A percentile compares a stretch with the other conserved stretches of the same genome.
Evolutionary conservation across 2,329 filamentous ascomycete species (phyloP).

Genomic region (Penicillium polonicum): DNA sequence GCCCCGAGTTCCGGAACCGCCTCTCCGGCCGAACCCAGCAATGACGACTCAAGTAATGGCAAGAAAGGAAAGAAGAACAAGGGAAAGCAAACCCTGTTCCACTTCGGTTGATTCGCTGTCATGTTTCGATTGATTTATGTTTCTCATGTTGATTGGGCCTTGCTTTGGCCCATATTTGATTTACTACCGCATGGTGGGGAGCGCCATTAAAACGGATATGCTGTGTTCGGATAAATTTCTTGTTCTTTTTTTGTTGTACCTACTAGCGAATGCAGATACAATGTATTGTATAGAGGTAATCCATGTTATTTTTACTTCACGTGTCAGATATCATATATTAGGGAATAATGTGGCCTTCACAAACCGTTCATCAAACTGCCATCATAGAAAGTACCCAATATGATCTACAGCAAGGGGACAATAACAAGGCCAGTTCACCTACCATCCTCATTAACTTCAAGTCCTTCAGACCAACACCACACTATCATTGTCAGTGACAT

Average conservation of each 20-base stretch:
- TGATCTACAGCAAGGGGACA: background rate
- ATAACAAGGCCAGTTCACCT: background rate
- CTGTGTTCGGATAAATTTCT: background rate
- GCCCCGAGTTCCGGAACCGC: constrained; percentile 25
- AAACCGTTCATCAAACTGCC: background rate
- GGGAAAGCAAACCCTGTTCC: constrained; percentile 43
- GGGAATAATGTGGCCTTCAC: background rate
- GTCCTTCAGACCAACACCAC: constrained; percentile 6
- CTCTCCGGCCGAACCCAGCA: constrained; percentile 21
- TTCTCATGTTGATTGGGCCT: background rate
- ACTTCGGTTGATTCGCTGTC: constrained; percentile 39
- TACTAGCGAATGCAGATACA: constrained; percentile 13
- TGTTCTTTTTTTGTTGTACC: constrained; percentile 1
- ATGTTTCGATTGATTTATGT: constrained; percentile 35
- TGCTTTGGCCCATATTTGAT: background rate
- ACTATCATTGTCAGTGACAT: constrained; percentile 7
- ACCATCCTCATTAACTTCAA: background rate
- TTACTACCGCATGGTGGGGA: background rate
- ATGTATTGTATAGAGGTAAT: constrained; percentile 8
- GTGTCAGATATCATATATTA: background rate
- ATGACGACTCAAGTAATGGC: constrained; percentile 26
- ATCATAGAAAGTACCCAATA: background rate
- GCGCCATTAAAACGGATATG: background rate
- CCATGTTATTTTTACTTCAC: background rate
- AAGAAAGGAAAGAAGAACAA: constrained; percentile 43